Conservation (phyloP, 306 rosid genomes). For the Datisca glomerata region DNA sequence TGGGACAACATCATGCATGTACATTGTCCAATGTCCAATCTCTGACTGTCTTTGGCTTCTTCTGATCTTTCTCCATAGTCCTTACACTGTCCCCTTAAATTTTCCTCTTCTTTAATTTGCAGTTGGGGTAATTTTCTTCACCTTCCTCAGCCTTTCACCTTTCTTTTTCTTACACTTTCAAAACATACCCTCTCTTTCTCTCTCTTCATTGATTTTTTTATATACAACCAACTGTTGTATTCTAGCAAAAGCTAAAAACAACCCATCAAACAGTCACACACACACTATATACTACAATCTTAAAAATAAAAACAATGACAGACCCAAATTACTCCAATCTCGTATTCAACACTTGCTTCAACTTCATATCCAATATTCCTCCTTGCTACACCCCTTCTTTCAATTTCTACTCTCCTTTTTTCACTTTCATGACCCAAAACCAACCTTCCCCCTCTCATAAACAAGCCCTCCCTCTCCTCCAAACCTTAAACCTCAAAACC, state of each 20-base stretch:
- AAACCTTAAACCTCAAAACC: conserved; percentile 26
- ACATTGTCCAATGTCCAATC: no score
- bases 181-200: conserved; percentile 9
- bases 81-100: no score
- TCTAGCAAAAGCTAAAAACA: no score
- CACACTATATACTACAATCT: no score
- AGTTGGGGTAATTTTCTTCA: conserved; percentile 1
- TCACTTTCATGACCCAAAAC: conserved; percentile 5
- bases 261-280: no score
- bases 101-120: neutral
- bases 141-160: conserved; percentile 16
- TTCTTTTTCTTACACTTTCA: conserved; percentile 12
- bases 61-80: conserved; percentile 19
- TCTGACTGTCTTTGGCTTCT: conserved; percentile 36
- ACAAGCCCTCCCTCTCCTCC: conserved; percentile 59
- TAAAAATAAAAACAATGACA: conserved; percentile 46
- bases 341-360: conserved; percentile 36
- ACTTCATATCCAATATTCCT: conserved; percentile 39
- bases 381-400: conserved; percentile 5
- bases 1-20: conserved; percentile 41
- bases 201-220: conserved; percentile 4
- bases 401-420: conserved; percentile 1
- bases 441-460: conserved; percentile 15
- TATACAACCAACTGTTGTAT: no score
- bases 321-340: conserved; percentile 45